Base-by-base conservation (phyloP, 1,284 basidiomycete genomes). In the Marasmius tenuissimus region DNA sequence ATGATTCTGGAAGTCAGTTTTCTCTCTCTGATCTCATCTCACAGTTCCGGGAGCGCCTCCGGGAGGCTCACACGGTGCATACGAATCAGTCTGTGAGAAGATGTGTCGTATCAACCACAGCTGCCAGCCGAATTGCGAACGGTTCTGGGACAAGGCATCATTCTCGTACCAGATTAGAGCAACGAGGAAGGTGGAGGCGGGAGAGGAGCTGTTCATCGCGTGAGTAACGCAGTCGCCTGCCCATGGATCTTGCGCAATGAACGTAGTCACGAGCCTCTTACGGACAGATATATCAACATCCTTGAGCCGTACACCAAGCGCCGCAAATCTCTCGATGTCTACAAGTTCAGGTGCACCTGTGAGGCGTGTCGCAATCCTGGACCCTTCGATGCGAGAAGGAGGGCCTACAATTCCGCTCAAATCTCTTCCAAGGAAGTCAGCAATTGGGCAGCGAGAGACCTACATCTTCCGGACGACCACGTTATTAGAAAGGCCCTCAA, bases 181-280 rank as follows among this genome's bases (percentile, higher is more conserved):
- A 0, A 52, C 63, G 9, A 63, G 69, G 1, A 65, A 72, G 35
- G 74, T 78, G 57, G 66, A 72, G 16, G 64, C 57, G 0, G 74
- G 73, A 10, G 75, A 77, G 54, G 72, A 78, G 61, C 61, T 77
- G 50, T 68, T 73, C 42, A 68, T 71, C 42, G 59, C 63, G 14
- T 49, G 48, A 49, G 48, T 49, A 75, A 75, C 64, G 18, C 27
- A 20, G 18, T 10, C 3, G 10, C 27, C 18, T 11, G 10, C 27
- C 27, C 2, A 2, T 11, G 10, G 48, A 49, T 49, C 48, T 16
- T 18, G 27, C 4, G 27, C 27, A 4, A 27, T 20, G 18, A 14
- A 14, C 3, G 18, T 18, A 49, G 3, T 14, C 18, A 14, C 5
- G 42, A 14, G 18, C 4, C 10, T 49, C 6, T 16, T 6, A 16